phyloP scores from a whole-genome alignment of 352 stramenopile species.

The Phytophthora cactorum region DNA sequence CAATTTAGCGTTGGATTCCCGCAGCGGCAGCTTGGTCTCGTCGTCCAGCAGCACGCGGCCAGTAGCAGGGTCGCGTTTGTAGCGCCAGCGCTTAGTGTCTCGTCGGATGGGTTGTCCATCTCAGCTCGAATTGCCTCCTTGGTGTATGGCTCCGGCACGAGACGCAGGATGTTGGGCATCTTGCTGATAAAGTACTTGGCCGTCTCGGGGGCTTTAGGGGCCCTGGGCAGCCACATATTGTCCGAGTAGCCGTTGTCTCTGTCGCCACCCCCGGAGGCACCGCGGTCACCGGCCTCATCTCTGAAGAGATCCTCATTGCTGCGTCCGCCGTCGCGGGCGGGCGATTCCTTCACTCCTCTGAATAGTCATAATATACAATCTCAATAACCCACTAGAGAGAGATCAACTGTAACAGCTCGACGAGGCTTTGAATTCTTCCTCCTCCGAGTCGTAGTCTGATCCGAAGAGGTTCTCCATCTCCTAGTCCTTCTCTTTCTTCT shows the following conservation, averaged over 20 bases:
- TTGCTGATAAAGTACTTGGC: conserved; percentile 77
- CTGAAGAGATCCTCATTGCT: conserved; percentile 50
- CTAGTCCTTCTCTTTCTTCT: conserved; percentile 69
- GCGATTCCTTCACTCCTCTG: conserved; percentile 86
- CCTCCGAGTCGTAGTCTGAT: conserved; percentile 89
- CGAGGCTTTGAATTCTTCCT: conserved; percentile 90
- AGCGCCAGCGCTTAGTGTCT: conserved; percentile 87
- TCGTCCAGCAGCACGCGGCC: conserved; percentile 74
- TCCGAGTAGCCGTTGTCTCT: conserved; percentile 45
- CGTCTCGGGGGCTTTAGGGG: conserved; percentile 68
- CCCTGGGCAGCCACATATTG: conserved; percentile 81
- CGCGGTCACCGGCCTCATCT: conserved; percentile 48
- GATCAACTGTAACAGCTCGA: background rate
- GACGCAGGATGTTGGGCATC: conserved; percentile 87
- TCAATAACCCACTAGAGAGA: conserved; percentile 9
- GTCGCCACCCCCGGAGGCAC: conserved; percentile 24
- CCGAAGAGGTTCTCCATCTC: conserved; percentile 91
- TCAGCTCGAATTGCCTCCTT: conserved; percentile 77
- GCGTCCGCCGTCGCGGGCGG: conserved; percentile 66
- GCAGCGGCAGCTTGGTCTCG: conserved; percentile 58
- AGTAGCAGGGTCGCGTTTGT: conserved; percentile 62
- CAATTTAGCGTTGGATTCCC: conserved; percentile 81
- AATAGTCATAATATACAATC: conserved; percentile 16
- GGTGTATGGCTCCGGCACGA: conserved; percentile 82
- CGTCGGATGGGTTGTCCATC: conserved; percentile 85